These are phyloP conservation scores for Flammula alnicola DNA, from an alignment of 1,284 basidiomycete species.

Conservation along the genomic window DNA sequence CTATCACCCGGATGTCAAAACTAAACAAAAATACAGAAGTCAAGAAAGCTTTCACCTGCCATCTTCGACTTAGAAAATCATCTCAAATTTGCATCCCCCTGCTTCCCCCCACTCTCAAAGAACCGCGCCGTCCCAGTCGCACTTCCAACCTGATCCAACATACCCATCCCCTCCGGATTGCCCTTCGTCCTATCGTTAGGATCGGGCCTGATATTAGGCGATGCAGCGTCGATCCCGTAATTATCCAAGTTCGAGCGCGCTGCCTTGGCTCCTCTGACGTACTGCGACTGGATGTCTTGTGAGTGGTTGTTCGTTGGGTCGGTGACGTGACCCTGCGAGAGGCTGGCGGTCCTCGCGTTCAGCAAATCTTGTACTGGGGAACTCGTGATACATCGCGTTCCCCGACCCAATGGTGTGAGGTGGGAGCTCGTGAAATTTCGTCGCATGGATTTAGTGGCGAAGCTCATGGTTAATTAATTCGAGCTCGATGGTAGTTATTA, in stretches of 20 bases:
- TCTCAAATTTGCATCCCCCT: background rate
- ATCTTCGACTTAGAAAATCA: no score
- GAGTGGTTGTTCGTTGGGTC: background rate
- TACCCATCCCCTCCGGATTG: constrained; percentile 30
- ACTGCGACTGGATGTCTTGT: background rate
- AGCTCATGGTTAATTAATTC: no score
- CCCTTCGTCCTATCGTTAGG: constrained; percentile 20
- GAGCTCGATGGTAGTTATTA: no score
- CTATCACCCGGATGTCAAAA: no score
- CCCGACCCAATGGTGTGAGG: no score
- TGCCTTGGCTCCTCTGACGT: background rate
- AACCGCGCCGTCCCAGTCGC: constrained; percentile 22
- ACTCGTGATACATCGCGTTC: no score
- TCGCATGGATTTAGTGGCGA: no score
- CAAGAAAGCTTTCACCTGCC: no score
- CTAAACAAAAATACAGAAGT: no score
- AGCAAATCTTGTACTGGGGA: no score
- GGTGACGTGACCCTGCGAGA: background rate
- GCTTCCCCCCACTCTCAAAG: constrained; percentile 21
- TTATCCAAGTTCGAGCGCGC: background rate
- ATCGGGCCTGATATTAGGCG: constrained; percentile 5
- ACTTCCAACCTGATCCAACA: constrained; percentile 34
- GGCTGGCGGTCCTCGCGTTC: background rate
- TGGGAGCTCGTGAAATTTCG: no score
- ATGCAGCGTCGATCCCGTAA: constrained; percentile 11